Conservation (phyloP, 2,329 filamentous ascomycete species). For the Stachybotrys elegans region DNA sequence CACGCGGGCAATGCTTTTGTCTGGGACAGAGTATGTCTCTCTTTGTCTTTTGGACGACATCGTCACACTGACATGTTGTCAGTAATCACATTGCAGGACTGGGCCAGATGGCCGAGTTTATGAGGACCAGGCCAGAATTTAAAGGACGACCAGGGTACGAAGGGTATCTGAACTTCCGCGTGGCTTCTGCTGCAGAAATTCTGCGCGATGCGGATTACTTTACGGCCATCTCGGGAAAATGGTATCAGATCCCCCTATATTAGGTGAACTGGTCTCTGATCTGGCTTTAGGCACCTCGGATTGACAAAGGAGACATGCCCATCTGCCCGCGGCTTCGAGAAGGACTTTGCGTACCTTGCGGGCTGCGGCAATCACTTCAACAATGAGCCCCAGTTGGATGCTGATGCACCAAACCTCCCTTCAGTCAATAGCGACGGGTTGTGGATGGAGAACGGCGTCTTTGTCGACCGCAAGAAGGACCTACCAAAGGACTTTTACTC, state of each 20-base stretch:
- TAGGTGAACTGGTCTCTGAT: too few relatives aligned
- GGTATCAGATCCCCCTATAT: too few relatives aligned
- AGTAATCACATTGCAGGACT: constrained; percentile 17
- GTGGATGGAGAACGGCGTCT: constrained; percentile 38
- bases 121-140: constrained; percentile 4
- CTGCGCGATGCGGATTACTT: constrained; percentile 23
- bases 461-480: constrained; percentile 27
- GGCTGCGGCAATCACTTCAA: constrained; percentile 48
- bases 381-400: constrained; percentile 37
- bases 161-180: constrained; percentile 24
- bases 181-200: constrained; percentile 22
- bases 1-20: constrained; percentile 59
- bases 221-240: constrained; percentile 25
- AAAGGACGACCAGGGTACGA: constrained; percentile 20
- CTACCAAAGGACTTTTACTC: constrained; percentile 40
- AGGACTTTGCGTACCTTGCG: constrained; percentile 34
- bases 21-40: constrained; percentile 22
- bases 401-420: constrained; percentile 12
- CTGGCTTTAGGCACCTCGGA: constrained; percentile 17
- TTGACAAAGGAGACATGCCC: constrained; percentile 21
- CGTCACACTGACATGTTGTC: too few relatives aligned
- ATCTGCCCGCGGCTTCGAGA: constrained; percentile 46
- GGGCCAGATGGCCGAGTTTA: constrained; percentile 45
- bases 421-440: background rate
- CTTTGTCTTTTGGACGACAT: too few relatives aligned